Conservation (phyloP, 2,329 filamentous ascomycete species). For the Lasiodiplodia sp. region DNA sequence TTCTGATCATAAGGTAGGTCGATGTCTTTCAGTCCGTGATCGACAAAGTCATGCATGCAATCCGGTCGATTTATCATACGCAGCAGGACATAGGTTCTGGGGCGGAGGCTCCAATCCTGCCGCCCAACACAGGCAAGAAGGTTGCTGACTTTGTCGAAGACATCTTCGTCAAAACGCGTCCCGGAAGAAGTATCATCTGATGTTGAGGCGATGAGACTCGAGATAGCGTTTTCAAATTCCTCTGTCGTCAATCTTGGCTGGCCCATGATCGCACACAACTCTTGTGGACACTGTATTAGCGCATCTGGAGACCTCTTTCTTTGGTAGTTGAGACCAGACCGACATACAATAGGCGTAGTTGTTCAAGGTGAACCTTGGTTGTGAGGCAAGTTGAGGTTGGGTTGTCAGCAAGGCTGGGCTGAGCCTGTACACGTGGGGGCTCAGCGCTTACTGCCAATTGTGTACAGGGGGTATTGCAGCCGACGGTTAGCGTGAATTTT, state of each 20-base stretch:
- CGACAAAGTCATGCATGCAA: neutral
- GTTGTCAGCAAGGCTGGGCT: neutral
- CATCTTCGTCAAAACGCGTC: neutral
- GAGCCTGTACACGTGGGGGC: neutral
- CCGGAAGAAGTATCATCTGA: neutral
- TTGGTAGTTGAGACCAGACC: too few relatives aligned
- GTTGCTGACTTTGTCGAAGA: neutral
- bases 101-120: constrained; percentile 34
- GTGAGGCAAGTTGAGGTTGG: neutral
- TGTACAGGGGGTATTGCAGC: too few relatives aligned
- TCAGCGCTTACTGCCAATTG: neutral
- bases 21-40: neutral
- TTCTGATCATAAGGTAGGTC: neutral
- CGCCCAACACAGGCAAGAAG: neutral
- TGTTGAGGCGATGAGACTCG: neutral
- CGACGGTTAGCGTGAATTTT: too few relatives aligned
- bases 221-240: neutral
- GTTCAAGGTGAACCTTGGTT: neutral
- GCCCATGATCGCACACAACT: neutral
- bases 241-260: neutral
- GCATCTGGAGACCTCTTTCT: too few relatives aligned
- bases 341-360: neutral
- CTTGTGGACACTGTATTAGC: neutral
- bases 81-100: constrained; percentile 40
- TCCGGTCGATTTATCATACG: constrained; percentile 37